phyloP scores from a whole-genome alignment of 768 basidiomycete genomes.

The Mycena amicta region DNA sequence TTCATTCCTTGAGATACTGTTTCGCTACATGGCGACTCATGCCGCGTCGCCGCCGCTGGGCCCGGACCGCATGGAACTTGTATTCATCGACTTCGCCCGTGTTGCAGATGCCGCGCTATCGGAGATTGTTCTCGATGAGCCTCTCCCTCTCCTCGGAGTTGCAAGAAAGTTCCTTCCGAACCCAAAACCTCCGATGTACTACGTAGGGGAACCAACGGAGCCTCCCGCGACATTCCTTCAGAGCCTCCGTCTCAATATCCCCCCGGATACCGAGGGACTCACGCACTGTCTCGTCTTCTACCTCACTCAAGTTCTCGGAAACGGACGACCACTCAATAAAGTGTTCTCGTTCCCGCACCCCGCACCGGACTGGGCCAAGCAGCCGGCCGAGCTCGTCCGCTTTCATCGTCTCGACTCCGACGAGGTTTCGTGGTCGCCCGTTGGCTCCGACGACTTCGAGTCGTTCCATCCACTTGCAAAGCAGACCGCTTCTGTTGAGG shows the following conservation, averaged over 20 bases:
- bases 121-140: neutral
- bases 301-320: neutral
- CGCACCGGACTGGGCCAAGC: constrained; percentile 2
- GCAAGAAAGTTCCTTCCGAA: neutral
- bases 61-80: neutral
- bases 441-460: neutral
- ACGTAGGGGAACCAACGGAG: neutral
- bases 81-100: neutral
- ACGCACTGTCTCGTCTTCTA: neutral
- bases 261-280: neutral
- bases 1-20: neutral
- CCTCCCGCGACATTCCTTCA: neutral
- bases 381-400: constrained; percentile 3
- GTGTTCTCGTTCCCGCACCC: constrained; percentile 6
- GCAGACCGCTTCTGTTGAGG: neutral
- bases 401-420: neutral
- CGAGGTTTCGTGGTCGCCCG: neutral
- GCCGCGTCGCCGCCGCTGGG: neutral
- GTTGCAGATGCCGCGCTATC: neutral
- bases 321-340: neutral
- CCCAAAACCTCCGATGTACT: neutral
- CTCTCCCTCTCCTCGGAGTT: neutral
- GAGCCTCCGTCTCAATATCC: neutral
- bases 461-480: neutral
- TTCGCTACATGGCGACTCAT: neutral